phyloP scores from a whole-genome alignment of 768 basidiomycete genomes.

The Macrolepiota dolichaula region DNA sequence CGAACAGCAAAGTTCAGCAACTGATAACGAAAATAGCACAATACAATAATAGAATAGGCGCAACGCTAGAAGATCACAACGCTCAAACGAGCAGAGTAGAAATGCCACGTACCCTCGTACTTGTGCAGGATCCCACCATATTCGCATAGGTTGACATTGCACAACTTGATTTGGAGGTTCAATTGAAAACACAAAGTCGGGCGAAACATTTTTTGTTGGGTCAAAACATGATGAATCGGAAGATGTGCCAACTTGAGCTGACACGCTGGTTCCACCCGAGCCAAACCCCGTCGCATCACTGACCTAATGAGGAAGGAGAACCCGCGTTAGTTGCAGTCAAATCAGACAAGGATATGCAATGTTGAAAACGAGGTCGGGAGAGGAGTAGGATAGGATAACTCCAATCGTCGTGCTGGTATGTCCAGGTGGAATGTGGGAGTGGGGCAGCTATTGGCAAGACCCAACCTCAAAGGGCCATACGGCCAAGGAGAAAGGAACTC shows the following conservation, averaged over 20 bases:
- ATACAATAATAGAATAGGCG: background rate
- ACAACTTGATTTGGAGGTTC: conserved; percentile 60
- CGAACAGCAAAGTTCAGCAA: background rate
- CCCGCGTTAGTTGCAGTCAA: background rate
- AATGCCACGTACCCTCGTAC: conserved; percentile 49
- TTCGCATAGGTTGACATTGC: conserved; percentile 58
- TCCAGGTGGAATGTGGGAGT: background rate
- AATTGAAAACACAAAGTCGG: conserved; percentile 59
- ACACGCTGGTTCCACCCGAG: conserved; percentile 71
- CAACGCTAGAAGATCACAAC: background rate
- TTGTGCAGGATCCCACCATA: conserved; percentile 58
- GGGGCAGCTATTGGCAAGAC: background rate
- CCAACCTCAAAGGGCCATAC: background rate
- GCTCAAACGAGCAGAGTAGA: background rate
- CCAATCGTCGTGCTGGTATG: background rate
- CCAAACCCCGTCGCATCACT: conserved; percentile 49
- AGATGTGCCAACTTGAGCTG: conserved; percentile 50
- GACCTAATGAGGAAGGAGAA: conserved; percentile 21
- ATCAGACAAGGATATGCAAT: background rate
- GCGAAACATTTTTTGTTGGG: conserved; percentile 39
- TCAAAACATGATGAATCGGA: conserved; percentile 61
- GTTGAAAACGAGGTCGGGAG: background rate
- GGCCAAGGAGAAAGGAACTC: background rate
- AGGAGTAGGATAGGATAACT: background rate
- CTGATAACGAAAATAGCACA: background rate